A percentile compares a stretch with the other conserved stretches of the same genome.
Evolutionary conservation across 2,329 filamentous ascomycete genomes (phyloP).

Genomic region (Dothiorella sarmentorum): DNA sequence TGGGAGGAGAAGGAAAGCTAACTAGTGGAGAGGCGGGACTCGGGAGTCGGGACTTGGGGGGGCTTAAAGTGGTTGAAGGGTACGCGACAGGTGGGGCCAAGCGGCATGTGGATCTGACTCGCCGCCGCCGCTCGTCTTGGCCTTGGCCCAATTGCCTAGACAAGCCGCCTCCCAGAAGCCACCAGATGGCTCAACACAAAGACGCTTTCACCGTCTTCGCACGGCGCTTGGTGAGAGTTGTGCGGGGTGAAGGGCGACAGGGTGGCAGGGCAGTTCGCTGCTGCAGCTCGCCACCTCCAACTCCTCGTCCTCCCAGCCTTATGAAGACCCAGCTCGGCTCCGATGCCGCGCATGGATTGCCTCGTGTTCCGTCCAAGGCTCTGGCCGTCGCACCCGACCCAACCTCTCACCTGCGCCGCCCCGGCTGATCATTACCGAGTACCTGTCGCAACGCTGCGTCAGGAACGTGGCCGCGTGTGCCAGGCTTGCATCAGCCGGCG

Average conservation of each 20-base stretch:
- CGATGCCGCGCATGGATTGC: conserved; percentile 3
- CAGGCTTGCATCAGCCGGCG: no score
- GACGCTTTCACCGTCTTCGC: background rate
- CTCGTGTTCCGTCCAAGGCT: no score
- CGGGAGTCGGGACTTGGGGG: no score
- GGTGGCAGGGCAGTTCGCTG: no score
- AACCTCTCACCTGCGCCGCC: background rate
- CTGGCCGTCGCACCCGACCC: background rate
- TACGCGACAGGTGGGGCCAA: conserved; percentile 1
- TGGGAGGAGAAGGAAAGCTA: background rate
- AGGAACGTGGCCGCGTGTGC: no score
- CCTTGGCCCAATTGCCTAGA: background rate
- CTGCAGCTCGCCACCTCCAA: no score
- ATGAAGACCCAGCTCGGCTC: background rate
- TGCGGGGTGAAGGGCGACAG: background rate
- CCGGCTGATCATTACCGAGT: background rate
- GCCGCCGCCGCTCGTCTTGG: no score
- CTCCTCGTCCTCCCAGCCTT: no score
- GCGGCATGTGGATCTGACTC: conserved; percentile 12
- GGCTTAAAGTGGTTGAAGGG: conserved; percentile 3
- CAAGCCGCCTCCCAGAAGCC: background rate
- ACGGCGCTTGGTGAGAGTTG: background rate
- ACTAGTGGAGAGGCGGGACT: background rate
- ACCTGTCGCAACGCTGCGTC: background rate
- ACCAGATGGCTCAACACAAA: background rate